Percentiles rank a stretch among this genome's conserved stretches.
phyloP scores from a whole-genome alignment of 2,329 filamentous ascomycete genomes.

The Dactylellina cionopaga region DNA sequence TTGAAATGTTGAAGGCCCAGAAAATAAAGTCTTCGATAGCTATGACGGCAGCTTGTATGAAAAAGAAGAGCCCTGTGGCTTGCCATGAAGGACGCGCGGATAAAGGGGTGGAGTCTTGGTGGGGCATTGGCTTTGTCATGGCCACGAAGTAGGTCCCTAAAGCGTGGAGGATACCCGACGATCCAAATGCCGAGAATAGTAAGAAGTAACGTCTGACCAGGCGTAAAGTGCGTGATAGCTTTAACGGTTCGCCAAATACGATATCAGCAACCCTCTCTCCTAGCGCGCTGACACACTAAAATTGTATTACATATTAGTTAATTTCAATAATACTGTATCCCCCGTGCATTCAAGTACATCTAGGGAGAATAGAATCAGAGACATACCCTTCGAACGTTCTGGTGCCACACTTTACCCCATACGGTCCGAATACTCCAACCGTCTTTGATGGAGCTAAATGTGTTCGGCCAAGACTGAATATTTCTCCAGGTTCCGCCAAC shows the following conservation, averaged over 20 bases:
- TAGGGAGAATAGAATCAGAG: too few species aligned
- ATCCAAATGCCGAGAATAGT: slow-evolving; percentile 21
- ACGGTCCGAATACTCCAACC: slow-evolving; percentile 32
- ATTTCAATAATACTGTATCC: too few species aligned
- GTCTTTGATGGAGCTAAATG: slow-evolving; percentile 13
- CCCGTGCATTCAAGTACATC: too few species aligned
- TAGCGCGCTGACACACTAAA: slow-evolving; percentile 24
- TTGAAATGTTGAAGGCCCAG: slow-evolving; percentile 4
- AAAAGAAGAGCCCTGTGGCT: slow-evolving; percentile 21
- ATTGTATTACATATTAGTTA: background rate
- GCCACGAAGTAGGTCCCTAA: slow-evolving; percentile 37
- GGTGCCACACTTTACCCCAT: slow-evolving; percentile 45
- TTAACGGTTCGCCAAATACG: slow-evolving; percentile 14
- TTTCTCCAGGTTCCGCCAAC: slow-evolving; percentile 32
- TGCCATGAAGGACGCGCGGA: slow-evolving; percentile 11
- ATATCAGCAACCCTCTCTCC: slow-evolving; percentile 19
- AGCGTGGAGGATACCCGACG: slow-evolving; percentile 31
- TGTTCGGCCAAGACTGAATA: slow-evolving; percentile 24
- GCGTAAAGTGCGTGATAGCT: background rate
- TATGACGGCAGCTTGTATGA: slow-evolving; percentile 10
- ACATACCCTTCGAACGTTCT: slow-evolving; percentile 24
- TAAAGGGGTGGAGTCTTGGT: slow-evolving; percentile 14
- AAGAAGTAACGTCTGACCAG: slow-evolving; percentile 23
- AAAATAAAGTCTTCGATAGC: slow-evolving; percentile 28
- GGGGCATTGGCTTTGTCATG: slow-evolving; percentile 18